Evolutionary conservation across 257 asterid species (phyloP), one percentile per base, ranked within the genome.

Genomic region (Knoxia roxburghii): DNA sequence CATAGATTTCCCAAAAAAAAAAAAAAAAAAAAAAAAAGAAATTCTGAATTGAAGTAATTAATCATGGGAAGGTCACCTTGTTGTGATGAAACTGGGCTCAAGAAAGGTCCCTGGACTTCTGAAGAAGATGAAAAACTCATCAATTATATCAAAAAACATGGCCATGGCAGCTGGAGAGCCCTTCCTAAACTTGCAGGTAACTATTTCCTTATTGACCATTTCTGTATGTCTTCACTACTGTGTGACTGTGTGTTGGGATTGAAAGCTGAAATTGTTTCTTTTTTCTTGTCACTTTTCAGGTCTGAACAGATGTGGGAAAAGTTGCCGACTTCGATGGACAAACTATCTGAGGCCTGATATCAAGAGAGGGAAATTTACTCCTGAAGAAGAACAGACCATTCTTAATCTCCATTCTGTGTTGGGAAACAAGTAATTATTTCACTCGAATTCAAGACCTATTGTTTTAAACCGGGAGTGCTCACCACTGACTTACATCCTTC

Each of bases 81-180:
- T 76, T 57, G 82, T 49, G 89, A 82, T 65, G 95, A 87, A 50
- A 81, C 77, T 73, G 91, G 89, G n/a, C 75, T 90, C 70, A 90
- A 90, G 83, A 90, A 90, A 81, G 97, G 97, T n/a, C 97, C 97
- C 0, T 89, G 97, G 97, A 89, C 97, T 72, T 80, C 97, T 24
- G 97, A 87, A 62, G 96, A 89, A 82, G 96, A 89, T 60, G 88
- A 89, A 40, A 83, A 76, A 49, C 96, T 89, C 81, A 75, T 82
- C 81, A 78, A 75, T 2, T 68, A 76, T 65, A 84, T 89, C 72
- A 82, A 87, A 2, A 84, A 84, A 74, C 82, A 90, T 24, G 97
- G 97, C 74, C 97, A 90, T 76, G 96, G 90, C 51, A 90, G 95
- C 85, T 90, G 97, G 97, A 81, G 97, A 77, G 97, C 97, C 67